A percentile compares a stretch with the other conserved stretches of the same genome.
Evolutionary conservation across 2,329 filamentous ascomycete species (phyloP).

Genomic region (Alternaria rosae): DNA sequence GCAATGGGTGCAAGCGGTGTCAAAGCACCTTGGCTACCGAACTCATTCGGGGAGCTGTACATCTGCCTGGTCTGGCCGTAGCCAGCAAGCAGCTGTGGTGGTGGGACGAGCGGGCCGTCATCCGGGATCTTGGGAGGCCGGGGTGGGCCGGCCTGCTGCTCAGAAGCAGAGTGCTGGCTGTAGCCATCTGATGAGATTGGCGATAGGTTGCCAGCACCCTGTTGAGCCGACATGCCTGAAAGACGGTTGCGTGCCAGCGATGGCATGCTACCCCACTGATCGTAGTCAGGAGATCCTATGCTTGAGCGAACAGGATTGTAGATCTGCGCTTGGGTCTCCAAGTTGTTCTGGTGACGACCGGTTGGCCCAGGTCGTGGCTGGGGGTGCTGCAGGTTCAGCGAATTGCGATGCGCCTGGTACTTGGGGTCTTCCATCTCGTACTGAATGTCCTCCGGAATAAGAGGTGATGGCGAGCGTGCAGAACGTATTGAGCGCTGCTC

Average conservation of each 20-base stretch:
- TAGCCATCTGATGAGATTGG: constrained; percentile 51
- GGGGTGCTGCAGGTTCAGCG: constrained; percentile 79
- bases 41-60: constrained; percentile 49
- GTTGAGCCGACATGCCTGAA: constrained; percentile 42
- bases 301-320: constrained; percentile 58
- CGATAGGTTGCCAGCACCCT: constrained; percentile 44
- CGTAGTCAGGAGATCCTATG: constrained; percentile 49
- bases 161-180: constrained; percentile 48
- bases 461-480: constrained; percentile 58
- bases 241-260: constrained; percentile 51
- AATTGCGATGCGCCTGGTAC: constrained; percentile 83
- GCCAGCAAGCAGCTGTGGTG: constrained; percentile 51
- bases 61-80: constrained; percentile 50
- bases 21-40: constrained; percentile 47
- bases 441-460: constrained; percentile 62
- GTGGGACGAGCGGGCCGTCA: constrained; percentile 66
- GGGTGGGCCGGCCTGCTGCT: constrained; percentile 53
- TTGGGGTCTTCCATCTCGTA: constrained; percentile 69
- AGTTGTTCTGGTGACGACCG: constrained; percentile 74
- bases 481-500: constrained; percentile 48
- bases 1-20: constrained; percentile 59
- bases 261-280: constrained; percentile 59
- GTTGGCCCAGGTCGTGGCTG: constrained; percentile 78
- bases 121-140: constrained; percentile 63
- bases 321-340: constrained; percentile 76